phyloP scores from a whole-genome alignment of 306 rosid species.

The Nissolia schottii region DNA sequence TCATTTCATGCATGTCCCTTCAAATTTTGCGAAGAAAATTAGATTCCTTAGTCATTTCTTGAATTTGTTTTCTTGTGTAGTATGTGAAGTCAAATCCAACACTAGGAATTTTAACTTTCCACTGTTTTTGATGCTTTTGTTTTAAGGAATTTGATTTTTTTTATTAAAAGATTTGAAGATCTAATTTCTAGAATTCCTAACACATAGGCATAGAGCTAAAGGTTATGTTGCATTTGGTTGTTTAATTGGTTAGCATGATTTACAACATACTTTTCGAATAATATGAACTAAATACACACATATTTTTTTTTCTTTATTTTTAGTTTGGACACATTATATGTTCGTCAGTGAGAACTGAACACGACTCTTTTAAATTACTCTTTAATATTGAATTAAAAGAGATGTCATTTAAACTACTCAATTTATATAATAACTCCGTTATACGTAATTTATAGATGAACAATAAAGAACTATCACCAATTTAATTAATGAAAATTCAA shows the following conservation, averaged over 20 bases:
- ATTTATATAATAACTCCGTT: no score
- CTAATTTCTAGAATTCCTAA: no score
- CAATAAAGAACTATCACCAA: not conserved
- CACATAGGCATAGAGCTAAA: no score
- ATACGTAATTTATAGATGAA: no score
- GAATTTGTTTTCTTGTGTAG: not conserved
- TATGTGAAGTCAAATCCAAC: slow-evolving; percentile 20
- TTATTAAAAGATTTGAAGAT: no score
- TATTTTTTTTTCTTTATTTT: no score
- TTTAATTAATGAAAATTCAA: not conserved
- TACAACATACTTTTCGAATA: no score
- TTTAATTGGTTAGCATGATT: not conserved
- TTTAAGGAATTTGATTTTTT: not conserved
- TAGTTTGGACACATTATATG: no score
- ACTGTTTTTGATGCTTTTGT: not conserved
- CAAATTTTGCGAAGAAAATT: not conserved
- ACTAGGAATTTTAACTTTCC: not conserved
- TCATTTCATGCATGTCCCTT: not conserved
- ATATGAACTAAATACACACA: not conserved
- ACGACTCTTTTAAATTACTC: no score
- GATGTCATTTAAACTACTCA: no score
- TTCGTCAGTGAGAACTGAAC: no score
- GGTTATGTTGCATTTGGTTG: not conserved
- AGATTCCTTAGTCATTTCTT: not conserved
- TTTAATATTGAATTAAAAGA: no score